Percentiles rank a stretch among this genome's conserved stretches.
Evolutionary conservation across 208 protist genomes (phyloP).

Genomic region (Trypanosoma melophagium): DNA sequence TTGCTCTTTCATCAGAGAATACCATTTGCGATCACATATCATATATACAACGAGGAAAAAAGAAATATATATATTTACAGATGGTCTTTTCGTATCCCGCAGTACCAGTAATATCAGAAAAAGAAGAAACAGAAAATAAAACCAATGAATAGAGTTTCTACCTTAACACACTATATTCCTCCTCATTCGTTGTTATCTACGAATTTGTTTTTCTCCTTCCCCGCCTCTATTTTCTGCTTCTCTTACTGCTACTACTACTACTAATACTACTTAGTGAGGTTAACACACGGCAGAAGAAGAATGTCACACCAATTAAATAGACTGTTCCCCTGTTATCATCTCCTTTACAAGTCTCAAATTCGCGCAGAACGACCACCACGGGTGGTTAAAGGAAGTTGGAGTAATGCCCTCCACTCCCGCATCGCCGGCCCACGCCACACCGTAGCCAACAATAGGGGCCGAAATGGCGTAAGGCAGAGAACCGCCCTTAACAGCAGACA

Average conservation of each 20-base stretch:
- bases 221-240: not conserved
- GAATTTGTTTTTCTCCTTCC: constrained; percentile 6
- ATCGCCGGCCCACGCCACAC: constrained; percentile 49
- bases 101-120: no score
- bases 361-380: constrained; percentile 48
- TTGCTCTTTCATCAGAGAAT: no score
- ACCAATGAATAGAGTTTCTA: not conserved
- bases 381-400: constrained; percentile 53
- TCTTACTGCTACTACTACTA: no score
- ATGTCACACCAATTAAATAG: constrained; percentile 29
- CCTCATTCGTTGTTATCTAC: constrained; percentile 5
- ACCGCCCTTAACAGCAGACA: constrained; percentile 1
- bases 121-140: no score
- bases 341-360: constrained; percentile 55
- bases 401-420: constrained; percentile 32
- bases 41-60: no score
- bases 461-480: constrained; percentile 3
- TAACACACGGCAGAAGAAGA: not conserved
- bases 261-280: no score
- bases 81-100: no score
- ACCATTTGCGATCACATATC: no score
- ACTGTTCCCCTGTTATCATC: constrained; percentile 47
- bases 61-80: no score
- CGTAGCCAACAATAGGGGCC: constrained; percentile 26
- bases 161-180: not conserved